Percentiles rank a stretch among this genome's conserved stretches.
phyloP scores from a whole-genome alignment of 2,329 filamentous ascomycete genomes.

The Botrytis galanthina region DNA sequence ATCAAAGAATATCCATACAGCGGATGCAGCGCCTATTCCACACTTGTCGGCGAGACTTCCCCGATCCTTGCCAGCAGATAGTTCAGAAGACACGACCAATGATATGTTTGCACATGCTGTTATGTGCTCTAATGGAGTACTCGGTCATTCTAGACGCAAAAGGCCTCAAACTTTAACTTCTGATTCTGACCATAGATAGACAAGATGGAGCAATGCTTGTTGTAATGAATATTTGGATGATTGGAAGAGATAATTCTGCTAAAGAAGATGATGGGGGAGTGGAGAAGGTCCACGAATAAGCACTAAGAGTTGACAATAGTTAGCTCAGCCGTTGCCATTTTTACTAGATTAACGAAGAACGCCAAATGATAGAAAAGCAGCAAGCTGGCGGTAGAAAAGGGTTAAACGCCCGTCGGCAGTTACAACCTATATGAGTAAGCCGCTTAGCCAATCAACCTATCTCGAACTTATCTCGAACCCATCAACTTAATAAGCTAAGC shows the following conservation, averaged over 20 bases:
- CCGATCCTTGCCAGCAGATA: constrained; percentile 10
- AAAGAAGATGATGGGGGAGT: constrained; percentile 1
- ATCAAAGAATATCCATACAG: background rate
- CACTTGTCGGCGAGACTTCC: background rate
- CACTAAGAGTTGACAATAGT: background rate
- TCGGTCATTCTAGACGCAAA: background rate
- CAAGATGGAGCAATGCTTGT: background rate
- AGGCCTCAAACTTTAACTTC: background rate
- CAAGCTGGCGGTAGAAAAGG: constrained; percentile 3
- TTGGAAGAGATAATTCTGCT: background rate
- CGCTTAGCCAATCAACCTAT: background rate
- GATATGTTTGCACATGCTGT: constrained; percentile 9
- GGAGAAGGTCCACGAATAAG: constrained; percentile 7
- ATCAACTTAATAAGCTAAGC: background rate
- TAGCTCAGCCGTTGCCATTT: background rate
- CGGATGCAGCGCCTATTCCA: background rate
- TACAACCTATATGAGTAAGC: background rate
- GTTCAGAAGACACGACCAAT: constrained; percentile 12
- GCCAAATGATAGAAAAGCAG: background rate
- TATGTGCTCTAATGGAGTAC: constrained; percentile 7
- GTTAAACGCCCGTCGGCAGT: constrained; percentile 3
- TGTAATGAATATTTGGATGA: background rate
- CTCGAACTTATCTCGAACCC: background rate
- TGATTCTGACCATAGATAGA: background rate
- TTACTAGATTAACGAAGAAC: background rate